Conservation (phyloP, 164 flowering plant species). For the Umbilicus rupestris region DNA sequence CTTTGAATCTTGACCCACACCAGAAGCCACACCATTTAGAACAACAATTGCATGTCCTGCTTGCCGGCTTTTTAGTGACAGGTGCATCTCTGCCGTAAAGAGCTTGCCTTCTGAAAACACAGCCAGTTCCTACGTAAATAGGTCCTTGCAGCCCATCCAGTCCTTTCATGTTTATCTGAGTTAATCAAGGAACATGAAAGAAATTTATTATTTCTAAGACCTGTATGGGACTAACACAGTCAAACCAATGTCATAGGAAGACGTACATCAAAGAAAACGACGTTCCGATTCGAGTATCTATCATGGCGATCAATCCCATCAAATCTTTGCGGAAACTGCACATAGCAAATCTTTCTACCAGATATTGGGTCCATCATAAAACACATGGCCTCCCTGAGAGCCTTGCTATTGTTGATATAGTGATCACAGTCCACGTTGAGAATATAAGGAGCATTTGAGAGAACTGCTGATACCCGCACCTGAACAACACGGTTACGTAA, state of each 20-base stretch:
- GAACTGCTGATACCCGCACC: conserved; percentile 1
- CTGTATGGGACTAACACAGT: not conserved
- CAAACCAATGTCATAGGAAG: not conserved
- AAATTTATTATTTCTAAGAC: too few species aligned
- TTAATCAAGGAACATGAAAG: too few species aligned
- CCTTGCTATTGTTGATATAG: conserved; percentile 4
- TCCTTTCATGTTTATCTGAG: conserved; percentile 4
- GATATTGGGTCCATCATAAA: conserved; percentile 4
- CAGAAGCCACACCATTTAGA: not conserved
- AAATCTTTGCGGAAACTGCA: conserved; percentile 1
- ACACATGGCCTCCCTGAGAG: not conserved
- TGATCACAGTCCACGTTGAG: conserved; percentile 3
- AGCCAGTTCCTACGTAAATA: not conserved
- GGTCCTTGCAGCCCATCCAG: conserved; percentile 1
- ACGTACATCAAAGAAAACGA: conserved; percentile 1
- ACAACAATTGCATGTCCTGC: not conserved
- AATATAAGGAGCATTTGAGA: not conserved
- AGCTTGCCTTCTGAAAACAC: conserved; percentile 1
- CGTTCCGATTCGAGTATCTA: conserved; percentile 4
- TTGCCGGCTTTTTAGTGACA: not conserved
- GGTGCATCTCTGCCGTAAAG: not conserved
- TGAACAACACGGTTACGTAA: not conserved
- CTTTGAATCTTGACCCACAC: conserved; percentile 1
- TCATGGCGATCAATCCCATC: conserved; percentile 6
- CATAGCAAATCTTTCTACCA: not conserved